These are phyloP conservation scores for Apiospora pterosperma DNA, from an alignment of 2,329 filamentous ascomycete species.

Conservation along the genomic window DNA sequence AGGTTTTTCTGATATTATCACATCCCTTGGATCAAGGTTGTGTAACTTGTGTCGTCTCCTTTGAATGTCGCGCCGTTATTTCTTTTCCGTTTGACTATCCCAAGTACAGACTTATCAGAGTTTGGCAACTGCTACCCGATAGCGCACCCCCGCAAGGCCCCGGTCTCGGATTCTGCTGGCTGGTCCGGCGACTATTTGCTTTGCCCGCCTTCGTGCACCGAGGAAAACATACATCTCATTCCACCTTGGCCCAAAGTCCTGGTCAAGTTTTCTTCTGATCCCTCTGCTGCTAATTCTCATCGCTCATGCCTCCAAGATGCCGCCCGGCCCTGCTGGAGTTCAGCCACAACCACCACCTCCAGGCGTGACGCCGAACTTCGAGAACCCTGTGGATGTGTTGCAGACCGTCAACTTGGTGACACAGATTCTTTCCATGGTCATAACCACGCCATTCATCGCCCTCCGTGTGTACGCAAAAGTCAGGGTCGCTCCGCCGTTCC, in stretches of 20 bases:
- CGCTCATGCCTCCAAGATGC: background rate
- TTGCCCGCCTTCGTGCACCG: background rate
- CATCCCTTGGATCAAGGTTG: background rate
- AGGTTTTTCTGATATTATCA: background rate
- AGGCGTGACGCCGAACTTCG: background rate
- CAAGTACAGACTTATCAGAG: background rate
- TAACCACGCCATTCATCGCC: background rate
- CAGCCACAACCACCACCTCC: background rate
- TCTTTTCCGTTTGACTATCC: too few species aligned
- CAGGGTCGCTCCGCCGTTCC: background rate
- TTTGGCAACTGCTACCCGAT: background rate
- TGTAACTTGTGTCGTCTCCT: background rate
- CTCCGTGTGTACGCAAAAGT: background rate
- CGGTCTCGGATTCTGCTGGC: background rate
- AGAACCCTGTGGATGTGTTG: background rate
- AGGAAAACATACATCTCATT: background rate
- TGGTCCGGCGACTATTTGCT: background rate
- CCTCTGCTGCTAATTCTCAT: background rate
- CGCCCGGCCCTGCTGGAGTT: background rate
- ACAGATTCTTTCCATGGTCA: slow-evolving; percentile 2
- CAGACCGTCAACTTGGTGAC: background rate
- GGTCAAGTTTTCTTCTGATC: background rate
- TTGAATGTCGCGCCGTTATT: background rate
- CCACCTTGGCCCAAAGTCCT: background rate
- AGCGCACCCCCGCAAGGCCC: background rate